Evolutionary conservation across 169 alveolate species (phyloP), one percentile per base, ranked within the genome.

Genomic region (Cryptosporidium baileyi): DNA sequence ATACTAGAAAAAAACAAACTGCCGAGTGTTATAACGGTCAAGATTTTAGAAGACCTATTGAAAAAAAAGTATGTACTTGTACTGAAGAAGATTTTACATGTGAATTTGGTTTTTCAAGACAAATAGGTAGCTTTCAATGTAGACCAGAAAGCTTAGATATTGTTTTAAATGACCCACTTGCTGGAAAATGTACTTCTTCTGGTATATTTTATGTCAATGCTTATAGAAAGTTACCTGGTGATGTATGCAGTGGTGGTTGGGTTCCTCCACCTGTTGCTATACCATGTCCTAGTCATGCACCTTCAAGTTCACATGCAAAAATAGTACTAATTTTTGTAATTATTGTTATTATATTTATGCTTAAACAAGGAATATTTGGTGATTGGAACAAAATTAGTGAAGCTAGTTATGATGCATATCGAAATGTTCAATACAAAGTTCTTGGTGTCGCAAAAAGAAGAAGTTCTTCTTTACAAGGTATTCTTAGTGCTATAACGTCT

Each of bases 11-110:
- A 51, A 97, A 97, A 89, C 94, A 93, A 88, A 95, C 97, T 32
- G 93, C 97, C 41, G 98, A 96, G 82, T 98, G 99, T 89, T 97
- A 95, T 89, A 97, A 98, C 91, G 99, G 99, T 41, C 96, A 96
- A 82, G 97, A 96, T 80, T 96, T 96, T 80, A 97, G 96, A 91
- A 93, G 98, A 63, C 93, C 94, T 28, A 92, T 92, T 24, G 95
- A 93, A 51, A 90, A 93, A 24, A 93, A 94, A 82, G 91, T 91
- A 36, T 98, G 99, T 90, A 93, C 91, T 41, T 98, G 99, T 85
- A 94, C 99, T 30, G 95, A 95, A 81, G 97, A 94, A 82, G 99
- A 98, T 89, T 98, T 93, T 90, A 99, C 96, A 85, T 98, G 99
- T 90, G 99, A 98, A 90, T 88, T 94, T 41, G 99, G 99, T 32